Base-by-base conservation (phyloP, 768 basidiomycete genomes). In the Mycena capillaripes region DNA sequence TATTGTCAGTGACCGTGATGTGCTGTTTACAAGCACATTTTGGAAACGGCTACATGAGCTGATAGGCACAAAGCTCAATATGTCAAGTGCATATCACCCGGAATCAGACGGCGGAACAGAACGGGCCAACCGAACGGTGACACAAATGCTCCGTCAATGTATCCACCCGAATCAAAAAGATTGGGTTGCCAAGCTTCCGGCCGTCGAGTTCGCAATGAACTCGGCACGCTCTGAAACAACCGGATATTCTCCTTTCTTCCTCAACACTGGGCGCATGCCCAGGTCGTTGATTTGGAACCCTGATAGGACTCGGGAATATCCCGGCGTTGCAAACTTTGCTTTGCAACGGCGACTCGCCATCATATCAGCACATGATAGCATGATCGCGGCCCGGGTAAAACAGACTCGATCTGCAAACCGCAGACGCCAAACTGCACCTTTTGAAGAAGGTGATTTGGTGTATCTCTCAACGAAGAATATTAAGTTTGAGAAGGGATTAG, bases 391-490 rank as follows among this genome's bases (percentile, higher is more conserved):
- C 1, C 79, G 79, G 57, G 66, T 78, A 0, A 25, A 69, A 0
- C 81, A 83, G 42, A 76, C 81, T 0, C 36, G 58, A 16, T 23
- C 59, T 0, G 78, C 78, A 0, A 79, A 83, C 50, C 19, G 69
- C 34, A 38, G 73, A 44, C 71, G 78, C 11, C 52, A 53, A 9
- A 56, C 25, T 11, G 60, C 42, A 19, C 60, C 60, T 11, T 61
- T 61, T 34, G 44, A 57, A n/a, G 56, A 44, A 42, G 60, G 36
- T 11, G 60, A 30, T 32, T 14, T 61, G 25, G 40, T 61, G 0
- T 82, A 82, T 40, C 27, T 82, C 0, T 80, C 79, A 0, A 81
- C 80, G 0, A 70, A 77, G 36, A 82, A 83, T 53, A 66, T 82
- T 6, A 52, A 42, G 0, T 42, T 82, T 17, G 81, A 77, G 4